Evolutionary conservation across 2,329 filamentous ascomycete species (phyloP).

Genomic region (Sphaerulina musiva): DNA sequence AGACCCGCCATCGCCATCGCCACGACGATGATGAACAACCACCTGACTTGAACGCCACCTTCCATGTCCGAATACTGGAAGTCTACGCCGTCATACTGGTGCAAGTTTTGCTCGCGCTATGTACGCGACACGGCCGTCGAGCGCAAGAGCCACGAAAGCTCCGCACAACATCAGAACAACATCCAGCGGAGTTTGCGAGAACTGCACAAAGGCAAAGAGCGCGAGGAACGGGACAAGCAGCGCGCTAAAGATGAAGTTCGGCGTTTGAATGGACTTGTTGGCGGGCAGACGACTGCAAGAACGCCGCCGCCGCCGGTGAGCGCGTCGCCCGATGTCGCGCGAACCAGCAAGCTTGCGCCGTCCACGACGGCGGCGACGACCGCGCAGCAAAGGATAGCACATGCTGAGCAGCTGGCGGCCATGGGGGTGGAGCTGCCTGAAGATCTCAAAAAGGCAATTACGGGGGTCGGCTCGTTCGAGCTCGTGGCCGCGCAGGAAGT

Average conservation of each 20-base stretch:
- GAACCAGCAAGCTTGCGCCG: slow-evolving; percentile 21
- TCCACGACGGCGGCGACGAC: slow-evolving; percentile 36
- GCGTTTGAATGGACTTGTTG: slow-evolving; percentile 70
- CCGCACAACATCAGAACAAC: slow-evolving; percentile 47
- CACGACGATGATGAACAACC: background rate
- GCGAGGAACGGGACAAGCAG: slow-evolving; percentile 72
- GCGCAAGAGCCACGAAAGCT: slow-evolving; percentile 47
- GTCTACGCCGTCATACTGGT: slow-evolving; percentile 95
- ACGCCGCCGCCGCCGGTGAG: slow-evolving; percentile 31
- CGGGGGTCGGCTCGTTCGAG: slow-evolving; percentile 84
- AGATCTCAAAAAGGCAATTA: slow-evolving; percentile 70
- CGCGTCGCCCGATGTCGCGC: slow-evolving; percentile 13
- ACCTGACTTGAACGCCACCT: background rate
- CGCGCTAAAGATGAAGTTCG: slow-evolving; percentile 75
- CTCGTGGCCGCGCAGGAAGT: slow-evolving; percentile 50
- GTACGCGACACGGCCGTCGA: slow-evolving; percentile 91
- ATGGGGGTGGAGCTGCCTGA: slow-evolving; percentile 82
- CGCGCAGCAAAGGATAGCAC: slow-evolving; percentile 66
- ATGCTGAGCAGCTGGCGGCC: slow-evolving; percentile 79
- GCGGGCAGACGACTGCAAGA: slow-evolving; percentile 36
- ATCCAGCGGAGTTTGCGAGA: slow-evolving; percentile 87
- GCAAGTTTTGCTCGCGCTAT: slow-evolving; percentile 88
- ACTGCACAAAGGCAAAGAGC: slow-evolving; percentile 77
- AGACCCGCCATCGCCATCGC: too few species aligned
- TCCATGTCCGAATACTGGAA: slow-evolving; percentile 98